Evolutionary conservation across 2,329 filamentous ascomycete species (phyloP).

Genomic region (Colletotrichum cordylinicola): DNA sequence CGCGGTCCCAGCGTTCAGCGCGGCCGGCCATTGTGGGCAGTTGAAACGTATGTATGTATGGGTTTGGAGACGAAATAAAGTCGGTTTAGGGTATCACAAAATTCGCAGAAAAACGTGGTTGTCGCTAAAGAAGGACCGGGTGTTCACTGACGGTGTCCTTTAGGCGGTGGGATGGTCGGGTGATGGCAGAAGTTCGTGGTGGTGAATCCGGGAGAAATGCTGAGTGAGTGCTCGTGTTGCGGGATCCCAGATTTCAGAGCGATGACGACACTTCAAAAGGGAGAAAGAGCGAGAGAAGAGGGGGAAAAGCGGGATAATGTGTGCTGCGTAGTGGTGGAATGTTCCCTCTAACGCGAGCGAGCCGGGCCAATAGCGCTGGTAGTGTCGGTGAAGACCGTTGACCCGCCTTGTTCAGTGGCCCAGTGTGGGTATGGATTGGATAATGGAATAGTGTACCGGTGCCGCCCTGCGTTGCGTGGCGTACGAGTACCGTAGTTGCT

Average conservation of each 20-base stretch:
- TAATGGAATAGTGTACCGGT: slow-evolving; percentile 4
- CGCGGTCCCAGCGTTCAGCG: slow-evolving; percentile 59
- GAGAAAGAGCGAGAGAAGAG: slow-evolving; percentile 5
- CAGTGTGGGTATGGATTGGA: slow-evolving; percentile 11
- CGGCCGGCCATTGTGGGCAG: slow-evolving; percentile 32
- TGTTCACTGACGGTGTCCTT: neutral
- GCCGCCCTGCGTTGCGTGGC: slow-evolving; percentile 11
- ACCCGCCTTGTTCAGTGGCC: slow-evolving; percentile 8
- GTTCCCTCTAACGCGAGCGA: neutral
- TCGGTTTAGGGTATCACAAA: slow-evolving; percentile 7
- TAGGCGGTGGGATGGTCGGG: slow-evolving; percentile 3
- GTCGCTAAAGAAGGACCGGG: neutral
- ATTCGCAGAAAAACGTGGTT: neutral
- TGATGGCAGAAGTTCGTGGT: slow-evolving; percentile 9
- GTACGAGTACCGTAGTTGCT: slow-evolving; percentile 2
- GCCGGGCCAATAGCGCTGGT: slow-evolving; percentile 11
- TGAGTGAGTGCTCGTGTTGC: slow-evolving; percentile 1
- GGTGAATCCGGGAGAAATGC: neutral
- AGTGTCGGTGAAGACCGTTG: slow-evolving; percentile 22
- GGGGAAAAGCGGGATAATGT: slow-evolving; percentile 13
- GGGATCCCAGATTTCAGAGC: slow-evolving; percentile 7
- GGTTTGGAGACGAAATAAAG: neutral
- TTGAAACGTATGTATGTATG: neutral
- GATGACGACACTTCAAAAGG: slow-evolving; percentile 18
- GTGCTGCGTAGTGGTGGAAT: neutral